Base-by-base conservation (phyloP, 2,329 filamentous ascomycete genomes). In the Neurospora sp. region DNA sequence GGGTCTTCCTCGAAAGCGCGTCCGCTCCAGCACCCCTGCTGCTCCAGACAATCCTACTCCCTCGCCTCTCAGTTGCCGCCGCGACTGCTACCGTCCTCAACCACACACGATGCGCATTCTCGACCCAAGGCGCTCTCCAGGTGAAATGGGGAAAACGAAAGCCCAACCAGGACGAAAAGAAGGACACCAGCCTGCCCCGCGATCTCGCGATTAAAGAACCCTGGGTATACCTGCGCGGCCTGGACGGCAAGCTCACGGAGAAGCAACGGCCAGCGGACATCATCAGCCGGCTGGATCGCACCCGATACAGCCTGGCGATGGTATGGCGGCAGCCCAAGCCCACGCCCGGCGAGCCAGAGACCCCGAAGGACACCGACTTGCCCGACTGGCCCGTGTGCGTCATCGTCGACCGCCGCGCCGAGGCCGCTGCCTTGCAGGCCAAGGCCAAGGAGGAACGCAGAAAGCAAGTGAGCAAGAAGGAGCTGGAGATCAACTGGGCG, bases 401-500 rank as follows among this genome's bases (percentile, higher is more conserved):
- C 74, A 82, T 97, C 66, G 78, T 92, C 38, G 84, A 88, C 78
- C 89, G 89, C 74, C 79, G 80, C 66, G 85, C 82, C 1, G 80
- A 85, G 68, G 15, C 37, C 8, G 67, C 79, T 81, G 71, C 79
- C 83, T 82, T 80, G 73, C 81, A 82, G 72, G 79, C 80, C 74
- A 82, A 77, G 73, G 81, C 78, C 68, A 82, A 82, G 66, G 80
- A 82, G 70, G 74, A 75, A 74, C 76, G 81, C 72, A 78, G 79
- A 73, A 71, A 78, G 76, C 74, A 77, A 23, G 76, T 81, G 41
- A 84, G 83, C 73, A 77, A 80, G 17, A 97, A 97, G 82, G 90
- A 90, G 77, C 79, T 97, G n/a, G 94, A 97, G 81, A 75, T 98
- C 75, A 95, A 93, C 79, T 98, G 94, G 94, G 89, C 90, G 40